Evolutionary conservation across 192 early-diverging fungal species (phyloP), one percentile per base, ranked within the genome.

Genomic region (Gigaspora rosea): DNA sequence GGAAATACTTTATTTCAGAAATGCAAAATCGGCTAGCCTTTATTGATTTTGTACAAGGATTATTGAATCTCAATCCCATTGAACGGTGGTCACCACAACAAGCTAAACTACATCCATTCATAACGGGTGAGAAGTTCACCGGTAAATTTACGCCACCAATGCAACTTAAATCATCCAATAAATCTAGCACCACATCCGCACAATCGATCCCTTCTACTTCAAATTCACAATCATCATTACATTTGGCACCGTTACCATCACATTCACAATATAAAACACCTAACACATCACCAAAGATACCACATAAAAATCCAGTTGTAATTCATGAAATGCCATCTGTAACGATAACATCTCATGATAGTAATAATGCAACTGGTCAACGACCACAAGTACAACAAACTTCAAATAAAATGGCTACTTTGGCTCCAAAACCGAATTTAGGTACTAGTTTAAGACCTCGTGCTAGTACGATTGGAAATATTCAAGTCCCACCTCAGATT

Each of bases 51-150:
- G 78, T 98, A 20, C 85, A 90, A 48, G 96, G 96, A 13, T 82
- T 98, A n/a, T 83, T 99, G 59, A 91, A 92, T 57, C 75, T 98
- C 46, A 97, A 99, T 71, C 96, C 95, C 2, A 87, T 94, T 74
- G 94, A 94, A 80, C 88, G 97, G 67, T 98, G 96, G 96, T 93
- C 95, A 11, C 96, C 97, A 16, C 92, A 94, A 52, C 95, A 99
- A 81, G 97, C 97, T 2, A 88, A 91, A 18, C 83, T 92, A 80
- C 97, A 99, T 75, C 97, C 97, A 11, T 98, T 99, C 79, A 95
- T 98, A 59, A 97, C 96, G 0, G 96, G 95, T 4, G 93, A 96
- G 78, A 83, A 84, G 16, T 95, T 91, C 41, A 81, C 83, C 8
- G 91, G 89, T 0, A 89, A 91, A 61, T 96, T 92, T 77, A 78